Evolutionary conservation across 805 yeast genomes (phyloP).

Genomic region (Scheffersomyces lignosus): DNA sequence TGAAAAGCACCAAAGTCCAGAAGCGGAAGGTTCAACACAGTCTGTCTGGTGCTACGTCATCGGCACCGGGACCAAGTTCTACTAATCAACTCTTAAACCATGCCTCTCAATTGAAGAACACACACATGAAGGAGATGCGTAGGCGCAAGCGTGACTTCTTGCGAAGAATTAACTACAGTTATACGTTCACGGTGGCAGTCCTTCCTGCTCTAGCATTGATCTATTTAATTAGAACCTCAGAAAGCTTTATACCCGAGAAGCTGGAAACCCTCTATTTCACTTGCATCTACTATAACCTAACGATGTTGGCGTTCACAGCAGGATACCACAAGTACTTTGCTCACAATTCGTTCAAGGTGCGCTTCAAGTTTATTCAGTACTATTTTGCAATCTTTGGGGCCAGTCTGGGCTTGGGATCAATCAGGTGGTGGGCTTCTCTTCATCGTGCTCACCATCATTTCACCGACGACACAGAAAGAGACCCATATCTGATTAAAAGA

Average conservation of each 20-base stretch:
- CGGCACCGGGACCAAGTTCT: too few relatives aligned
- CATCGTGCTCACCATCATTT: slow-evolving; percentile 91
- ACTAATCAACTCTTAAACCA: slow-evolving; percentile 10
- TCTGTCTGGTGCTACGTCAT: too few relatives aligned
- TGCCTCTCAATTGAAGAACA: slow-evolving; percentile 25
- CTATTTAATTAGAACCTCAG: slow-evolving; percentile 21
- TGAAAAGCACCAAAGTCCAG: slow-evolving; percentile 21
- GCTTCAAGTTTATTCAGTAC: slow-evolving; percentile 37
- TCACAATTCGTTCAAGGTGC: slow-evolving; percentile 37
- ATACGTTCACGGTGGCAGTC: slow-evolving; percentile 32
- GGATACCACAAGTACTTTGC: slow-evolving; percentile 46
- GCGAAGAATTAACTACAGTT: slow-evolving; percentile 35
- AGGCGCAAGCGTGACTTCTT: slow-evolving; percentile 37
- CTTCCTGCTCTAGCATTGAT: slow-evolving; percentile 31
- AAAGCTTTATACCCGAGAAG: slow-evolving; percentile 26
- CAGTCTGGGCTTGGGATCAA: slow-evolving; percentile 75
- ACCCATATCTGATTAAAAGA: slow-evolving; percentile 81
- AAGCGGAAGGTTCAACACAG: slow-evolving; percentile 23
- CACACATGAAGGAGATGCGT: slow-evolving; percentile 34
- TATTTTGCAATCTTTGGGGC: slow-evolving; percentile 62
- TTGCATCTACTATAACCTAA: slow-evolving; percentile 32
- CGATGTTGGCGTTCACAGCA: slow-evolving; percentile 40
- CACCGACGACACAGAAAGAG: slow-evolving; percentile 79
- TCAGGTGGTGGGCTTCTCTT: slow-evolving; percentile 75
- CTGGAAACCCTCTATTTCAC: slow-evolving; percentile 30